phyloP scores from a whole-genome alignment of 306 rosid species.

The Malus asiatica region DNA sequence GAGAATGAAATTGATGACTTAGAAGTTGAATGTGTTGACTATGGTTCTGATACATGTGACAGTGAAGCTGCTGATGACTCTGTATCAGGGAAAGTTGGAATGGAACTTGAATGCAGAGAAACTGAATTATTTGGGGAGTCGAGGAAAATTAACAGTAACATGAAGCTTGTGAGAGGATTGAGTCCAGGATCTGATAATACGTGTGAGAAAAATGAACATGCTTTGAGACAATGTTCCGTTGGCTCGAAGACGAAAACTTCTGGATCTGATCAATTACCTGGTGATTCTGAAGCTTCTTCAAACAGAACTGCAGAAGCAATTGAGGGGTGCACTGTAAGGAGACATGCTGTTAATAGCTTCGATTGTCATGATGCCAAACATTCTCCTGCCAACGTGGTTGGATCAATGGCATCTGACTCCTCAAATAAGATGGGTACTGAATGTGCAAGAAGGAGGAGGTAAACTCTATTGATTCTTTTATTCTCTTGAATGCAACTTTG shows the following conservation, averaged over 20 bases:
- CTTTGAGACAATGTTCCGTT: slow-evolving; percentile 15
- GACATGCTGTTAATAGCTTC: slow-evolving; percentile 1
- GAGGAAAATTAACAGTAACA: slow-evolving; percentile 4
- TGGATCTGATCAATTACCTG: slow-evolving; percentile 12
- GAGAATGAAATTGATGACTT: slow-evolving; percentile 8
- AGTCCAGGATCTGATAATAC: slow-evolving; percentile 12
- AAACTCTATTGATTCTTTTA: neutral
- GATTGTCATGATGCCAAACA: slow-evolving; percentile 13
- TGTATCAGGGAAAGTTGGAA: slow-evolving; percentile 7
- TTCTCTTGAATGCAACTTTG: neutral
- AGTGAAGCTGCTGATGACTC: slow-evolving; percentile 15
- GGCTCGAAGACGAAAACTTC: slow-evolving; percentile 17
- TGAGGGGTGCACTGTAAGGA: slow-evolving; percentile 21
- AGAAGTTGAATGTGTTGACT: slow-evolving; percentile 30
- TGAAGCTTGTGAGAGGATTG: slow-evolving; percentile 5
- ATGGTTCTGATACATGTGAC: slow-evolving; percentile 28
- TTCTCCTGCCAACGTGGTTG: slow-evolving; percentile 4
- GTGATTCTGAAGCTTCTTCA: slow-evolving; percentile 21
- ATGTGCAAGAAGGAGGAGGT: slow-evolving; percentile 12
- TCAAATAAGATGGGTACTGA: slow-evolving; percentile 5
- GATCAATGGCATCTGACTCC: slow-evolving; percentile 10
- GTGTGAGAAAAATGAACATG: slow-evolving; percentile 11
- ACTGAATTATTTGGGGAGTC: slow-evolving; percentile 10
- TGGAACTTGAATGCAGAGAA: slow-evolving; percentile 11
- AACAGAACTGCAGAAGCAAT: slow-evolving; percentile 7